Conservation (phyloP, 176 grass and related monocot genomes). For the Ampelocalamus luodianensis region DNA sequence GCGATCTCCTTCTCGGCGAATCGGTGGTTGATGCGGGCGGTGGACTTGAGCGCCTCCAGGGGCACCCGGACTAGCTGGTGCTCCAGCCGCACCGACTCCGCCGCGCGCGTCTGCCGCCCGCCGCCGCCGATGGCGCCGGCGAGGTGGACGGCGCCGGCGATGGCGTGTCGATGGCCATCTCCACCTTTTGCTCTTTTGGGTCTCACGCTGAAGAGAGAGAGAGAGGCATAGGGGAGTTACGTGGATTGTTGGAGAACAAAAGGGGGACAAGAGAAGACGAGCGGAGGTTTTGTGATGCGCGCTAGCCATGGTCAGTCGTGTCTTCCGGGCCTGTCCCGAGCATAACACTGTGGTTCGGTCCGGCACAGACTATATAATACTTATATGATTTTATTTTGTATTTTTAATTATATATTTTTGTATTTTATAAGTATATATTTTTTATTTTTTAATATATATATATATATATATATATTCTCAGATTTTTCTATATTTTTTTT, state of each 20-base stretch:
- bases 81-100: slow-evolving; percentile 80
- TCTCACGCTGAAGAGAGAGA: neutral
- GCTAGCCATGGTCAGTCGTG: too few species aligned
- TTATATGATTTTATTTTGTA: too few species aligned
- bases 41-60: slow-evolving; percentile 78
- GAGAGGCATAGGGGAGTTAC: neutral
- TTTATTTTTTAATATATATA: too few species aligned
- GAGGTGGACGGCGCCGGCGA: slow-evolving; percentile 50
- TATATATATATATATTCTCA: too few species aligned
- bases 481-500: too few species aligned
- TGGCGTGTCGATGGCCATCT: slow-evolving; percentile 89
- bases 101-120: slow-evolving; percentile 57
- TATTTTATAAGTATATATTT: too few species aligned
- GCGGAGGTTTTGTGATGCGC: neutral
- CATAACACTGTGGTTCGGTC: too few species aligned
- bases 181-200: slow-evolving; percentile 55
- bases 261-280: neutral
- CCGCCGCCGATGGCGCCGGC: slow-evolving; percentile 30
- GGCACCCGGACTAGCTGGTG: slow-evolving; percentile 89
- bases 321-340: too few species aligned
- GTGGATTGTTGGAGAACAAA: slow-evolving; percentile 28
- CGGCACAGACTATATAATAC: too few species aligned
- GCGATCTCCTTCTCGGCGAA: slow-evolving; percentile 89
- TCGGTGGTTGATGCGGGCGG: slow-evolving; percentile 69
- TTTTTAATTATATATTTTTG: too few species aligned